A percentile compares a stretch with the other conserved stretches of the same genome.
These are phyloP conservation scores for Alternaria triticimaculans DNA, from an alignment of 2,329 filamentous ascomycete genomes.

Conservation along the genomic window DNA sequence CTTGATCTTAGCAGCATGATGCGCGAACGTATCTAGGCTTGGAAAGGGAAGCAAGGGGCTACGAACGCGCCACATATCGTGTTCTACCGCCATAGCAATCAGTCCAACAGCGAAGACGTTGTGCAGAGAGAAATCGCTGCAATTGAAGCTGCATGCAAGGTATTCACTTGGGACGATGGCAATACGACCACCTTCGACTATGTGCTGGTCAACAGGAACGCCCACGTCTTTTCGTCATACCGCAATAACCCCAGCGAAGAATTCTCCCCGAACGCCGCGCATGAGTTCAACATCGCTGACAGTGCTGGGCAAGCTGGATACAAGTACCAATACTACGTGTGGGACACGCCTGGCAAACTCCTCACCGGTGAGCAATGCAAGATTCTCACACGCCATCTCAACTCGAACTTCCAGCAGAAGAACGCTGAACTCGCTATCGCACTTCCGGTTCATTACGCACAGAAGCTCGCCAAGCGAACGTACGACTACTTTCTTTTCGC, in stretches of 20 bases:
- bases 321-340: constrained; percentile 1
- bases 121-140: background rate
- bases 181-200: background rate
- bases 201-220: background rate
- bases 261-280: background rate
- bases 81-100: background rate
- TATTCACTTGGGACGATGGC: background rate
- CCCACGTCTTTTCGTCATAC: background rate
- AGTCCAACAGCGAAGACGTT: no score
- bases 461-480: constrained; percentile 5
- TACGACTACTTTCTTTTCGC: constrained; percentile 4
- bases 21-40: background rate
- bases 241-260: background rate
- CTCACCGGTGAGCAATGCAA: background rate
- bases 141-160: background rate
- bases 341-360: background rate
- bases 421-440: background rate
- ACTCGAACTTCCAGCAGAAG: constrained; percentile 2
- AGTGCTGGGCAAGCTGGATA: background rate
- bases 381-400: background rate
- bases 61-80: background rate
- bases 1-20: constrained; percentile 3
- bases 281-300: background rate
- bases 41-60: background rate
- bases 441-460: constrained; percentile 6